Percentiles rank a stretch among this genome's conserved stretches.
Conservation (phyloP, 345 rosid genomes). For the Turritis glabra region DNA sequence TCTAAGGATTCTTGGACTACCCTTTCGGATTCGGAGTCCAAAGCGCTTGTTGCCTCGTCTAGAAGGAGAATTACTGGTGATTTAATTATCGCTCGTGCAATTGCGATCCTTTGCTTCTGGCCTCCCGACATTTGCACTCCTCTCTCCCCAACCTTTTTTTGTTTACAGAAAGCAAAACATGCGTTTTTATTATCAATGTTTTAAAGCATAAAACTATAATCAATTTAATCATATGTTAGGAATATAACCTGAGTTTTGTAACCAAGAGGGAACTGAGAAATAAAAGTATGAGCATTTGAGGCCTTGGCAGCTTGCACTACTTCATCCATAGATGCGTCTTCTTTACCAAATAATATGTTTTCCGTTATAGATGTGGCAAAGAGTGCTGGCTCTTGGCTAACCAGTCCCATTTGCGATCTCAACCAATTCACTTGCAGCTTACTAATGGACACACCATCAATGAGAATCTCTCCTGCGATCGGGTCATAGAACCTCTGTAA, state of each 20-base stretch:
- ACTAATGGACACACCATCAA: conserved; percentile 80
- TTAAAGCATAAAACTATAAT: neutral
- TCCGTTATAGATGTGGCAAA: conserved; percentile 82
- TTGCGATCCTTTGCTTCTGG: too few relatives aligned
- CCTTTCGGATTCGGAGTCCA: conserved; percentile 86
- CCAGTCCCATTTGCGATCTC: conserved; percentile 81
- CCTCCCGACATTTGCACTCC: too few relatives aligned
- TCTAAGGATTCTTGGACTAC: conserved; percentile 88
- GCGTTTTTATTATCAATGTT: neutral
- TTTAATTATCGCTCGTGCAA: conserved; percentile 45
- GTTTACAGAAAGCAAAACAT: neutral
- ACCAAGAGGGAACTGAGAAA: too few relatives aligned
- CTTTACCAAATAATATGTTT: too few relatives aligned
- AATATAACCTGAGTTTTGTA: conserved; percentile 34
- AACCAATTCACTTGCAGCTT: conserved; percentile 70
- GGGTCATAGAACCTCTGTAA: conserved; percentile 91
- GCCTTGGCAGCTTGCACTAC: conserved; percentile 86
- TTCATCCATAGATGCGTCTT: conserved; percentile 72
- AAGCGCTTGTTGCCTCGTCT: too few relatives aligned
- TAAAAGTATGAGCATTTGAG: conserved; percentile 84
- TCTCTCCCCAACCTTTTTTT: conserved; percentile 67
- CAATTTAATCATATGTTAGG: neutral
- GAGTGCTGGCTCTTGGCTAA: conserved; percentile 87
- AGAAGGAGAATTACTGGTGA: neutral
- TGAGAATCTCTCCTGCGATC: too few relatives aligned